Evolutionary conservation across 169 alveolate genomes (phyloP), one percentile per base, ranked within the genome.

Genomic region (Eimeria praecox): DNA sequence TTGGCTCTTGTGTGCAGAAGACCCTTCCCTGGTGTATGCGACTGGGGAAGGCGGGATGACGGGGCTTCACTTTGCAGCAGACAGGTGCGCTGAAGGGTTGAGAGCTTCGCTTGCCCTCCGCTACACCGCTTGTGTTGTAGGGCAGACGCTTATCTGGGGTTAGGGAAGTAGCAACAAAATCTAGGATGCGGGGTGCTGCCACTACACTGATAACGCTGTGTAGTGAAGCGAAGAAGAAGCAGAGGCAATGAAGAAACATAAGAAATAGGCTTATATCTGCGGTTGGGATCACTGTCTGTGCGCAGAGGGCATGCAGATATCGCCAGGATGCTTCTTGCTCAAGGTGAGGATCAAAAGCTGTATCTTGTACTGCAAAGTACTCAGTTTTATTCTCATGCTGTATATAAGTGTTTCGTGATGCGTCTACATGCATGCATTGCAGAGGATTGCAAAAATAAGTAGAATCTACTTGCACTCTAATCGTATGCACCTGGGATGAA

Each of bases 61-160:
- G n/a, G 95, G 83, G 49, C 83, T 91, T 24, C 95, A 91, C 44
- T 62, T 91, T 69, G 95, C 95, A 40, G 90, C 95, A n/a, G 95
- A 91, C 83, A 91, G 95, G 95, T 91, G 64, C 27, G 80, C 78
- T 5, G n/a, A 56, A 4, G 66, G 5, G 20, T 49, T 49, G 56
- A 8, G 12, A 12, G 12, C 56, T 49, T 12, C 56, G 5, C 56
- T 5, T 49, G 56, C 56, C 56, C 30, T 64, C 33, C 18, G 75
- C 18, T 64, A 16, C n/a, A 64, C 40, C 9, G 75, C 40, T 27
- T 0, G 12, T 64, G 75, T 3, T 30, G n/a, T 64, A 30, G 75
- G 75, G 75, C 14, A 64, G 22, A 30, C 35, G 75, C n/a, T 64
- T 12, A 64, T 49, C 56, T 5, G 56, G 12, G 56, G 56, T 49